Evolutionary conservation across 352 stramenopile species (phyloP).

Genomic region (Phytophthora melonis): DNA sequence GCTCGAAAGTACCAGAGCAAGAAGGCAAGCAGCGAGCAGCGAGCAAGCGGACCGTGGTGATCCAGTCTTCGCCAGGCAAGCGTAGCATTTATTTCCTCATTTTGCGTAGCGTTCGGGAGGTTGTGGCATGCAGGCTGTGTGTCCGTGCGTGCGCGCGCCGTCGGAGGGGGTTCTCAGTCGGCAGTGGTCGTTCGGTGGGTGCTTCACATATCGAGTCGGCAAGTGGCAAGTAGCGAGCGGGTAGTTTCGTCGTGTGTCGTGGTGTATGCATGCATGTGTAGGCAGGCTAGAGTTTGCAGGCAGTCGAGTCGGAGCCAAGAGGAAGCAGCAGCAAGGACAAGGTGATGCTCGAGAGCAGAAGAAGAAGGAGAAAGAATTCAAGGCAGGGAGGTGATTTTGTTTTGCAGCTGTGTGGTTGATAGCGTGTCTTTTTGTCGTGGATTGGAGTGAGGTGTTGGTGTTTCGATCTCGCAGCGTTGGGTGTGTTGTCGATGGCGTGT

Average conservation of each 20-base stretch:
- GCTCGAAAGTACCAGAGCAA: too few relatives aligned
- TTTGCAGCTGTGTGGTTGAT: constrained; percentile 3
- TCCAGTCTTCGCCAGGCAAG: constrained; percentile 3
- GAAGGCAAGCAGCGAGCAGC: too few relatives aligned
- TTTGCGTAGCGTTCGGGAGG: constrained; percentile 22
- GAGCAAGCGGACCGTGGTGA: too few relatives aligned
- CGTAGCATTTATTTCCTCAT: constrained; percentile 1
- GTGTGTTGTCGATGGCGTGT: not conserved
- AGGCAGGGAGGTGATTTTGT: not conserved
- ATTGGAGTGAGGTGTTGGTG: not conserved
- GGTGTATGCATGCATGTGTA: not conserved
- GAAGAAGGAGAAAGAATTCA: not conserved
- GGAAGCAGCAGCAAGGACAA: not conserved
- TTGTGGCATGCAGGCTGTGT: constrained; percentile 31
- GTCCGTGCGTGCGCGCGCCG: not conserved
- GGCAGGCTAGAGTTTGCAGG: constrained; percentile 3
- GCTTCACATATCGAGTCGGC: not conserved
- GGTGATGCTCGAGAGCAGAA: not conserved
- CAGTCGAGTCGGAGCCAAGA: not conserved
- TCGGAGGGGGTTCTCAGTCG: not conserved
- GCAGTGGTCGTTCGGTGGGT: not conserved
- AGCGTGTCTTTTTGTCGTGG: not conserved
- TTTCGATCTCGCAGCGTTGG: not conserved
- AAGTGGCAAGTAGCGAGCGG: not conserved
- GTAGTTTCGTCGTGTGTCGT: constrained; percentile 9